Conservation (phyloP, 1,284 basidiomycete species). For the Blastosporella zonata region DNA sequence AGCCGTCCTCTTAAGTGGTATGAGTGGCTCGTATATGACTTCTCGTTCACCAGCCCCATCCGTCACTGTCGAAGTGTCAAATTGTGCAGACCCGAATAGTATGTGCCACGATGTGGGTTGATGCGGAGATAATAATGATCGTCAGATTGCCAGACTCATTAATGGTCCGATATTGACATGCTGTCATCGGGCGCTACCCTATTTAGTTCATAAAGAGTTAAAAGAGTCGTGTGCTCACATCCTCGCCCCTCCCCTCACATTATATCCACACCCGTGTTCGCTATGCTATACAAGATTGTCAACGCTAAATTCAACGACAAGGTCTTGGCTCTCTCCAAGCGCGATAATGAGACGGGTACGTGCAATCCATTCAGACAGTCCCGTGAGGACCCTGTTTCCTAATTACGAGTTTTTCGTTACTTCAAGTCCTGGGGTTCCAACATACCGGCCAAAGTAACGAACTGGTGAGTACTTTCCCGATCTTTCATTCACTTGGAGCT, state of each 20-base stretch:
- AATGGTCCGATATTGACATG: too few relatives aligned
- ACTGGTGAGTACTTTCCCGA: not conserved
- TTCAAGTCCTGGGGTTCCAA: constrained; percentile 4
- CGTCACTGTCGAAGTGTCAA: too few relatives aligned
- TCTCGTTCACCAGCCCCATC: too few relatives aligned
- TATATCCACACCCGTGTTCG: not conserved
- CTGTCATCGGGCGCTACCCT: too few relatives aligned
- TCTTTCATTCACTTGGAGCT: not conserved
- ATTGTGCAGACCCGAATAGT: too few relatives aligned
- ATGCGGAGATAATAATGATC: too few relatives aligned
- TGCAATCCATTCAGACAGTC: not conserved
- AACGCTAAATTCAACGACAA: constrained; percentile 11
- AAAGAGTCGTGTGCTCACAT: not conserved
- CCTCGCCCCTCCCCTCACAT: not conserved
- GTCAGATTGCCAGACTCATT: too few relatives aligned
- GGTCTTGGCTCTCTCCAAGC: constrained; percentile 7
- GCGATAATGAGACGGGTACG: constrained; percentile 7
- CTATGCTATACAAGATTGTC: constrained; percentile 12
- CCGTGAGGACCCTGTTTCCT: too few relatives aligned
- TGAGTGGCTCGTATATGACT: too few relatives aligned
- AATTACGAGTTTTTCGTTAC: not conserved
- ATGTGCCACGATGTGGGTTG: too few relatives aligned
- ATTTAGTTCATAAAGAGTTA: too few relatives aligned
- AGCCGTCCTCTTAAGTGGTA: too few relatives aligned
- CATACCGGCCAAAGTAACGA: constrained; percentile 1